phyloP scores from a whole-genome alignment of 495 filamentous ascomycete genomes.

The Xylaria flabelliformis region DNA sequence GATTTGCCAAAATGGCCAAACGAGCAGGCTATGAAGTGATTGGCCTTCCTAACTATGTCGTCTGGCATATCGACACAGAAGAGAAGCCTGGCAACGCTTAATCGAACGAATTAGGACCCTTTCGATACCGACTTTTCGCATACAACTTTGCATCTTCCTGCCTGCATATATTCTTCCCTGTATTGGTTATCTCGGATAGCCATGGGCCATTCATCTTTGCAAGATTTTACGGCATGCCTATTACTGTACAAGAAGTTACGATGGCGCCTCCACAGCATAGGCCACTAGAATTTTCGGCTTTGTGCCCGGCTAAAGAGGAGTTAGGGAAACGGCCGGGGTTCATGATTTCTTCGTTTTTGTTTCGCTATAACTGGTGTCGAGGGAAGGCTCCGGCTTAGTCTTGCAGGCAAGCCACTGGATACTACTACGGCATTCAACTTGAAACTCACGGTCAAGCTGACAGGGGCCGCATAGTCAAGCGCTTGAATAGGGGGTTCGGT shows the following conservation, averaged over 20 bases:
- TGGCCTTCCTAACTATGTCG: conserved; percentile 95
- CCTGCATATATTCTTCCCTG: conserved; percentile 28
- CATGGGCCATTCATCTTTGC: conserved; percentile 38
- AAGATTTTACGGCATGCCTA: conserved; percentile 40
- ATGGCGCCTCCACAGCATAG: conserved; percentile 41
- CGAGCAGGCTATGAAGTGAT: conserved; percentile 91
- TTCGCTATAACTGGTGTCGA: conserved; percentile 5
- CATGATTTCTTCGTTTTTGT: conserved; percentile 28
- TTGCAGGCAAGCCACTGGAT: conserved; percentile 26
- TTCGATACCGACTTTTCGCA: conserved; percentile 19
- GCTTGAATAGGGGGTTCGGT: conserved; percentile 13
- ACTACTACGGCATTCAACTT: conserved; percentile 13
- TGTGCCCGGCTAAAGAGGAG: conserved; percentile 36
- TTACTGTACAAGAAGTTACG: conserved; percentile 48
- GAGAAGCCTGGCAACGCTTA: conserved; percentile 88
- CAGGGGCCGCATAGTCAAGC: not conserved
- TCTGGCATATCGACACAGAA: conserved; percentile 99
- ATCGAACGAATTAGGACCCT: conserved; percentile 16
- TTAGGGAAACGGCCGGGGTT: conserved; percentile 35
- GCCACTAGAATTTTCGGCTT: conserved; percentile 34
- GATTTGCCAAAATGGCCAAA: conserved; percentile 98
- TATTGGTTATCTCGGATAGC: conserved; percentile 33
- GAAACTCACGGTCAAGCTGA: not conserved
- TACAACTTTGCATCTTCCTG: conserved; percentile 27
- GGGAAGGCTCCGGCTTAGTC: conserved; percentile 1